Evolutionary conservation across 768 basidiomycete species (phyloP), one percentile per base, ranked within the genome.

Genomic region (Mycena maculata): DNA sequence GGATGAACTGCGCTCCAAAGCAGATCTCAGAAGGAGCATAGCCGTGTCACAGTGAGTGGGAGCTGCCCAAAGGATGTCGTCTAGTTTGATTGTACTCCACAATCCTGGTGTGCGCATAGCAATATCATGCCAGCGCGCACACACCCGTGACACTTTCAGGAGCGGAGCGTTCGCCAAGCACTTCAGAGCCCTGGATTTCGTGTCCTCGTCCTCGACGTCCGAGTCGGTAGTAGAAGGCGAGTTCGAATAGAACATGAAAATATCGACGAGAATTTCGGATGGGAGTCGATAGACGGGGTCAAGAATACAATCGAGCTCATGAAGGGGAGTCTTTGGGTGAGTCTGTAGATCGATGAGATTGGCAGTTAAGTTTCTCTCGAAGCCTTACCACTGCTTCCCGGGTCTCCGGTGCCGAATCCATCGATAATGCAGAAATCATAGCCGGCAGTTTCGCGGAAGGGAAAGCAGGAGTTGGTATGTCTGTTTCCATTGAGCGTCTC

Each of bases 241-340:
- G n/a, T 12, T 8, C 18, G 28, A n/a, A n/a, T n/a, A n/a, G n/a
- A n/a, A n/a, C n/a, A n/a, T 20, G 33, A 60, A 60, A 8, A 52
- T 52, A 3, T 60, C 60, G 10, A 31, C 39, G 6, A 60, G 25
- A 30, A 52, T 39, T 41, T 60, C 60, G 48, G 60, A 50, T 7
- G 60, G 49, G 13, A 60, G 28, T 2, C 39, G 60, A 23, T 49
- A 39, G 20, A 60, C 41, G n/a, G 47, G 60, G 2, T 48, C 48
- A 25, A 39, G 23, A 10, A 60, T 38, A 16, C 60, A n/a, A 2
- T 4, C 9, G 28, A 16, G 42, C 12, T 41, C 48, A 10, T 18
- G n/a, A n/a, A n/a, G n/a, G n/a, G n/a, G n/a, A n/a, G n/a, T n/a
- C n/a, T n/a, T n/a, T n/a, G n/a, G n/a, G n/a, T n/a, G n/a, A n/a